Base-by-base conservation (phyloP, 768 basidiomycete genomes). In the Solioccasus polychromus region DNA sequence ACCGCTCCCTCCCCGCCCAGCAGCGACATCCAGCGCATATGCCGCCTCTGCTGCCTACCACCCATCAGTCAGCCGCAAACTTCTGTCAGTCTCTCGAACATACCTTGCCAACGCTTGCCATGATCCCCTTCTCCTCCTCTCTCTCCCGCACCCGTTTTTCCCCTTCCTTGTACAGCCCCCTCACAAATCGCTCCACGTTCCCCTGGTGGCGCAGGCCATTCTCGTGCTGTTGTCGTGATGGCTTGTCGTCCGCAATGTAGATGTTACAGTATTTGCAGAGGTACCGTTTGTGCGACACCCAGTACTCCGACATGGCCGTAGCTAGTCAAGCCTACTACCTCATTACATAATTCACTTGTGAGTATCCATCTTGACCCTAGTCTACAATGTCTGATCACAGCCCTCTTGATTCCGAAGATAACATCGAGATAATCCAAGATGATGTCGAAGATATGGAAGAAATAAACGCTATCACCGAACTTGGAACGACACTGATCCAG, bases 191-290 rank as follows among this genome's bases (percentile, higher is more conserved):
- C 59, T 99, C 95, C 47, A 87, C 81, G 63, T 89, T 96, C 35
- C 95, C 96, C 60, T 94, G 87, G 72, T 99, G 96, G 25, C 89
- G 80, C 35, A 97, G 70, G 32, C 96, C 96, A 52, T 80, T 88
- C 68, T 98, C 96, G 61, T 99, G 96, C 43, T 91, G 91, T 53
- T 80, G 75, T 41, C 89, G 78, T 2, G 95, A 97, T 49, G 96
- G 88, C 9, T 75, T 91, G 74, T 99, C 95, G 70, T 99, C 96
- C 42, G 92, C 80, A 50, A 99, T 97, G 72, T 85, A 97, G 52
- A 92, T 92, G 40, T 92, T 88, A 72, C 96, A 98, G 73, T 97
- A 97, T 64, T 93, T 92, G 83, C 93, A 96, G 63, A 80, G 88
- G 68, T 94, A 95, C 57, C 83, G 86, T 68, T 93, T 92, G 64